Percentiles rank a stretch among this genome's conserved stretches.
Conservation (phyloP, 345 rosid genomes). For the Sisymbrium irio region DNA sequence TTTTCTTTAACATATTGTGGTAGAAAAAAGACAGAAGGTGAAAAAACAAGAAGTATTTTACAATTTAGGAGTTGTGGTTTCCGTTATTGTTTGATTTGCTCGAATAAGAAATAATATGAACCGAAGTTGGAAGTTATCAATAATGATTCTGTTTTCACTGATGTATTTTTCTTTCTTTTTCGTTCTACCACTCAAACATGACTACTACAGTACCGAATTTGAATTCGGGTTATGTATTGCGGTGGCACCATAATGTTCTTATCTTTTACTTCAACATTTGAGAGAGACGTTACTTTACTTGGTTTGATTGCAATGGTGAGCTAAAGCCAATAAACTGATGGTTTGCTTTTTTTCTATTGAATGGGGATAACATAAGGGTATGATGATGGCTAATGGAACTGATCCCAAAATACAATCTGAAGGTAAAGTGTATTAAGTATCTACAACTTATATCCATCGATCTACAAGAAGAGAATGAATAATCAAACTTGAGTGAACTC, state of each 20-base stretch:
- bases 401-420: not conserved
- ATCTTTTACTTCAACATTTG: not conserved
- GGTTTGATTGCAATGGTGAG: not conserved
- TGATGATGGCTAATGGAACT: too few relatives aligned
- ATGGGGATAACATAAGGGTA: too few relatives aligned
- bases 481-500: slow-evolving; percentile 72
- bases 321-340: not conserved
- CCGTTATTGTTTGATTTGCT: not conserved
- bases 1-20: not conserved
- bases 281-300: not conserved
- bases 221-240: too few relatives aligned
- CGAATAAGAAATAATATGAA: not conserved
- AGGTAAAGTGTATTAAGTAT: not conserved
- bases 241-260: not conserved
- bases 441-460: slow-evolving; percentile 4
- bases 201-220: not conserved
- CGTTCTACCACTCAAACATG: not conserved
- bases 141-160: not conserved
- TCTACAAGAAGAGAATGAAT: slow-evolving; percentile 40
- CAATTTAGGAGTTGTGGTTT: not conserved
- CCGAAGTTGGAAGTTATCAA: not conserved
- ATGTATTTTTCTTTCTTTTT: not conserved
- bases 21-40: not conserved
- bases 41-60: not conserved
- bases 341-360: too few relatives aligned